A percentile compares a stretch with the other conserved stretches of the same genome.
Conservation (phyloP, 2,329 filamentous ascomycete species). For the Fusarium clavum region DNA sequence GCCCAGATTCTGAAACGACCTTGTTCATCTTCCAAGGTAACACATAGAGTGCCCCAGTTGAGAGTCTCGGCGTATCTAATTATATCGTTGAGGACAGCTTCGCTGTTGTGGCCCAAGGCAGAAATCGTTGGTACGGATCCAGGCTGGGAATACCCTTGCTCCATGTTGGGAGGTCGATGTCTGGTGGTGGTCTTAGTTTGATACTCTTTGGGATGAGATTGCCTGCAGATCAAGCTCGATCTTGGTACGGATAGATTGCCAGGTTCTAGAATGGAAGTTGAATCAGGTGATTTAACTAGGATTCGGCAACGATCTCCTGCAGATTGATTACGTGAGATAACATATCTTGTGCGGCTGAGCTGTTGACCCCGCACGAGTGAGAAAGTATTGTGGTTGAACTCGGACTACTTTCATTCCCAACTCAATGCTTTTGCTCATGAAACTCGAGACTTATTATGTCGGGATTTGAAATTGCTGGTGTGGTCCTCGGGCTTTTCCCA, state of each 20-base stretch:
- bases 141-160: accelerated
- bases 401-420: background rate
- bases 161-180: background rate
- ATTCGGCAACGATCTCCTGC: background rate
- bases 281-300: background rate
- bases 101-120: accelerated
- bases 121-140: accelerated
- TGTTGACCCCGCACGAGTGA: background rate
- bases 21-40: background rate
- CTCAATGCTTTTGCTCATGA: too few species aligned
- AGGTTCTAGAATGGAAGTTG: too few species aligned
- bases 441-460: background rate
- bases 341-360: background rate
- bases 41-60: background rate
- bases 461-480: background rate
- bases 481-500: background rate
- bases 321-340: background rate
- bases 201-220: too few species aligned
- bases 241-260: too few species aligned
- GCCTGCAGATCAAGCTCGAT: too few species aligned
- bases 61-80: background rate
- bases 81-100: accelerated
- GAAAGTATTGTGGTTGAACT: accelerated
- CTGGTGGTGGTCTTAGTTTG: too few species aligned
- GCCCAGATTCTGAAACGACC: background rate